Evolutionary conservation across 495 filamentous ascomycete species (phyloP), one percentile per base, ranked within the genome.

Genomic region (Penicillium goetzii): DNA sequence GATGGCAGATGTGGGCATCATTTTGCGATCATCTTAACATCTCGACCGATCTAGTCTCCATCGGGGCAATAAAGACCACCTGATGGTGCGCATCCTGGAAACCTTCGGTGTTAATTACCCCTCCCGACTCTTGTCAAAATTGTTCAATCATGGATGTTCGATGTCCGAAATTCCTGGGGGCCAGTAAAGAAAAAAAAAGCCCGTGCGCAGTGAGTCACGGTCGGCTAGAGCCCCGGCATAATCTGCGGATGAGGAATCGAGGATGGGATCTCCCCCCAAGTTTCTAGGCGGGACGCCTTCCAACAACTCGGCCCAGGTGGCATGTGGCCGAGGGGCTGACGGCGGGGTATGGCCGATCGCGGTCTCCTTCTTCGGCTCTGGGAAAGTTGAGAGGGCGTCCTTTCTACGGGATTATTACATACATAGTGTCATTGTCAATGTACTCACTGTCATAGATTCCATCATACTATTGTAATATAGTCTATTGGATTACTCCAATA

Each of bases 181-280:
- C 47, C 23, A 50, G 47, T 25, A 30, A 17, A 23, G 41, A 23
- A 4, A 47, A 14, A 23, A 4, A 47, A 14, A 10, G 43, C 17
- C 67, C 67, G 67, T 70, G 68, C 67, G 65, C 58, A 21, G 17
- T 72, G 70, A 72, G 60, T 72, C 70, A 72, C 60, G 55, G 64
- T 69, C 59, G 63, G 61, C 66, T 66, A 60, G 32, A 28, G 43
- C 50, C 54, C 59, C 61, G 36, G 57, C 43, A 49, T 49, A 11
- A 36, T 33, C n/a, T 23, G 30, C 9, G 30, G 30, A 32, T 8
- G 59, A 43, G 62, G 57, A 55, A n/a, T n/a, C 43, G 50, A 30
- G 47, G 21, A 51, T 50, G 58, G 55, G 59, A 43, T 59, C 45
- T 40, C 5, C 17, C 34, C 34, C 40, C 23, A 25, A 25, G 19